These are phyloP conservation scores for Marasmius oreades DNA, from an alignment of 1,284 basidiomycete species.

Conservation along the genomic window DNA sequence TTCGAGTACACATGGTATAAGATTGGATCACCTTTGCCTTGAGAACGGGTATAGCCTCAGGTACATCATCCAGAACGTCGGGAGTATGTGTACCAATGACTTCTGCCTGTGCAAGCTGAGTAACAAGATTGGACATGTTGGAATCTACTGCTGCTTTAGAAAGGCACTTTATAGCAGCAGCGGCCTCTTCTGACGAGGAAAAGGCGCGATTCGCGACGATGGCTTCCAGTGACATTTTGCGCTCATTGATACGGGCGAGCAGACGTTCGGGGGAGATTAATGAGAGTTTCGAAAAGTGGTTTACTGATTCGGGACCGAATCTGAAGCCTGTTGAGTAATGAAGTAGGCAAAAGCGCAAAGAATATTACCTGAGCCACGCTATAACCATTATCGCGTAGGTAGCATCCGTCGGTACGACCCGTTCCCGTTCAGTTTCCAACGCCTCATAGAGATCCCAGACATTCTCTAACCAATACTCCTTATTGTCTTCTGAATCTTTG, in stretches of 20 bases:
- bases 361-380: slow-evolving; percentile 46
- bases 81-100: slow-evolving; percentile 36
- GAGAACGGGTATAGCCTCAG: slow-evolving; percentile 55
- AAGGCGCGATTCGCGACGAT: slow-evolving; percentile 60
- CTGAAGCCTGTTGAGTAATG: slow-evolving; percentile 22
- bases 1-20: not conserved
- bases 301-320: slow-evolving; percentile 34
- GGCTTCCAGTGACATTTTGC: slow-evolving; percentile 46
- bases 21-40: slow-evolving; percentile 22
- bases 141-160: slow-evolving; percentile 58
- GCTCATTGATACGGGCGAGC: slow-evolving; percentile 45
- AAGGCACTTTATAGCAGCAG: slow-evolving; percentile 51
- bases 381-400: slow-evolving; percentile 70
- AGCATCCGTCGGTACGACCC: slow-evolving; percentile 45
- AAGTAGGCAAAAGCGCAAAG: not conserved
- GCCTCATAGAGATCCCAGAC: slow-evolving; percentile 54
- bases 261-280: slow-evolving; percentile 33
- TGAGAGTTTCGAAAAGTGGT: slow-evolving; percentile 17
- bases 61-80: slow-evolving; percentile 49
- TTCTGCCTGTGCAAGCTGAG: slow-evolving; percentile 54
- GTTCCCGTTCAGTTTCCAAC: slow-evolving; percentile 50
- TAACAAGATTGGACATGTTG: slow-evolving; percentile 47
- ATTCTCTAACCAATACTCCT: slow-evolving; percentile 53
- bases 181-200: slow-evolving; percentile 49
- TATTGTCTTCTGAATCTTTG: slow-evolving; percentile 37